Percentiles rank a stretch among this genome's conserved stretches.
These are phyloP conservation scores for Dillenia turbinata DNA, from an alignment of 164 flowering plant genomes.

Conservation along the genomic window DNA sequence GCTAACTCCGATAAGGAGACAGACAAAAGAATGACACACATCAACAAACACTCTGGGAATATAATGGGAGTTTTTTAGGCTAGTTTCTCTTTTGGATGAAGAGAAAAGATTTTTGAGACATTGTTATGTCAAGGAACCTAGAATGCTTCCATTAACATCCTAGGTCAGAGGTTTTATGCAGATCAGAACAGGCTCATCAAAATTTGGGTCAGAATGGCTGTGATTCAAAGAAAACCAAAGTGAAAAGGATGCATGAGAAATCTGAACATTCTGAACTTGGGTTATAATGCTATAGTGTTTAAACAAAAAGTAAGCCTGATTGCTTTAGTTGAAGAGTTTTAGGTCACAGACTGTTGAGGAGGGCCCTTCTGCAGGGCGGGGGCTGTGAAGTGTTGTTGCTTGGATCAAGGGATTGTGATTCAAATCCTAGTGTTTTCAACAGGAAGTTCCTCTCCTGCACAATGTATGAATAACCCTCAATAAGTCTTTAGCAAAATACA, in stretches of 20 bases:
- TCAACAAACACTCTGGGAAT: slow-evolving; percentile 23
- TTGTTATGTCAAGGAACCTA: slow-evolving; percentile 15
- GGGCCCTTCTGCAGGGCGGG: slow-evolving; percentile 85
- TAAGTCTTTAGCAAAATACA: slow-evolving; percentile 9
- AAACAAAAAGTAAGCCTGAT: background rate
- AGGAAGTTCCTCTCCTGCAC: slow-evolving; percentile 85
- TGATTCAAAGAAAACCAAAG: slow-evolving; percentile 19
- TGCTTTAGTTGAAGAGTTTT: slow-evolving; percentile 10
- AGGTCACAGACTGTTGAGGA: slow-evolving; percentile 71
- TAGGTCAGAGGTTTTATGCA: slow-evolving; percentile 28
- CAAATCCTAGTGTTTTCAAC: slow-evolving; percentile 71
- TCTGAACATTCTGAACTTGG: slow-evolving; percentile 7
- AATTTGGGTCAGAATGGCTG: slow-evolving; percentile 49
- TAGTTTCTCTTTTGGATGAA: slow-evolving; percentile 11
- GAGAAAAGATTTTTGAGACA: slow-evolving; percentile 14
- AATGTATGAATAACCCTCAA: slow-evolving; percentile 9
- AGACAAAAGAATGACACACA: slow-evolving; percentile 48
- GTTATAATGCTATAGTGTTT: slow-evolving; percentile 8
- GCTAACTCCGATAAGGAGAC: slow-evolving; percentile 30
- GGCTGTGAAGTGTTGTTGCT: slow-evolving; percentile 42
- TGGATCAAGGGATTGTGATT: slow-evolving; percentile 45
- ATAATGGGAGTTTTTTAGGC: slow-evolving; percentile 13
- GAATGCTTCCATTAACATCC: slow-evolving; percentile 35
- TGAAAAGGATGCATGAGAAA: slow-evolving; percentile 7
- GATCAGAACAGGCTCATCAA: slow-evolving; percentile 39